phyloP scores from a whole-genome alignment of 306 rosid species.

The Dryas drummondii region DNA sequence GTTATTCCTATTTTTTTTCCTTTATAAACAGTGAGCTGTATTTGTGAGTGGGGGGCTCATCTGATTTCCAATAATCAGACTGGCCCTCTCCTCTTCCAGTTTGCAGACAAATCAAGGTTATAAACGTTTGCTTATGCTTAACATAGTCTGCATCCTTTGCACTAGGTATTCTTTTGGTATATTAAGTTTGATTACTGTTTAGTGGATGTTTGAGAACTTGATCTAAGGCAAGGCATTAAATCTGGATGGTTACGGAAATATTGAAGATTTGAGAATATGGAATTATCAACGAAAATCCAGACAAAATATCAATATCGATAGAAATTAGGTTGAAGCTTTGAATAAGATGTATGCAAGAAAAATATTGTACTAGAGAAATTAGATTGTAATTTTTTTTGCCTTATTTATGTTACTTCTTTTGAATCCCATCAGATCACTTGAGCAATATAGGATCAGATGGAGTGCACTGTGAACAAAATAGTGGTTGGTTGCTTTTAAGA shows the following conservation, averaged over 20 bases:
- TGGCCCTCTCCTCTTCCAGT: conserved; percentile 2
- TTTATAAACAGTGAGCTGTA: conserved; percentile 8
- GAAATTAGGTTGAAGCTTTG: conserved; percentile 6
- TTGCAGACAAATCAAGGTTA: background rate
- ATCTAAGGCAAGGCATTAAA: background rate
- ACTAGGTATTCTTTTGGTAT: background rate
- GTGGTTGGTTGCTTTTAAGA: background rate
- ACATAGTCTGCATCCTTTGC: background rate
- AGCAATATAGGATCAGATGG: background rate
- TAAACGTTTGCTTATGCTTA: conserved; percentile 1
- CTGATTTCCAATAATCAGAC: conserved; percentile 11
- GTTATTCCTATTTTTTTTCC: background rate
- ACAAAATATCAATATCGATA: background rate
- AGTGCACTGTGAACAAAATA: background rate
- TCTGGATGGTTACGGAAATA: background rate
- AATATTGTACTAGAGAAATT: background rate
- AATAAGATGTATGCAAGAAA: background rate
- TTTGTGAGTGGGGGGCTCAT: conserved; percentile 1
- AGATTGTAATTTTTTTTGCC: background rate
- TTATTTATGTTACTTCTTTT: background rate
- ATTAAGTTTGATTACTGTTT: background rate
- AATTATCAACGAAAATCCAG: background rate
- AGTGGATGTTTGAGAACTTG: background rate
- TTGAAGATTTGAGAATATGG: background rate
- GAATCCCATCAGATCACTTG: background rate